Evolutionary conservation across 2,329 filamentous ascomycete species (phyloP).

Genomic region (Phaeosphaeria sp.): DNA sequence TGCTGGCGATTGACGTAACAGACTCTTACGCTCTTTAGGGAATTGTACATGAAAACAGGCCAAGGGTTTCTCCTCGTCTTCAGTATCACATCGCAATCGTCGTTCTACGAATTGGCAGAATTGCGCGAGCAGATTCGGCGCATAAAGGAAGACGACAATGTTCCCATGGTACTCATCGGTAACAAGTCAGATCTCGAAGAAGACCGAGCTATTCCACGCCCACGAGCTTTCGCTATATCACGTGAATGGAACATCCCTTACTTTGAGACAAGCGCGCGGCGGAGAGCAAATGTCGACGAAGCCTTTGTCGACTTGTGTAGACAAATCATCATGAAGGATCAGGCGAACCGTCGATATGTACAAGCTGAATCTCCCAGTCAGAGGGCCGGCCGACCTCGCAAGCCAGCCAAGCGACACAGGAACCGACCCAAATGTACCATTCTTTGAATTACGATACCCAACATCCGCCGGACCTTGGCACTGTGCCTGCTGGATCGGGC

Average conservation of each 20-base stretch:
- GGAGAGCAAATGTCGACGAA: conserved; percentile 86
- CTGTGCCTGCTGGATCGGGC: conserved; percentile 33
- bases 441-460: conserved; percentile 32
- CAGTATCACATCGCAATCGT: conserved; percentile 84
- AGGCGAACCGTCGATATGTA: conserved; percentile 47
- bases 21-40: conserved; percentile 29
- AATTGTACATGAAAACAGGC: conserved; percentile 81
- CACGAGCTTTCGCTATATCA: conserved; percentile 82
- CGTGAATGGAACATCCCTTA: conserved; percentile 89
- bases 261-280: conserved; percentile 86
- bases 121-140: conserved; percentile 88
- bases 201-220: conserved; percentile 77
- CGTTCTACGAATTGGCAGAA: conserved; percentile 80
- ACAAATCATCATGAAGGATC: conserved; percentile 80
- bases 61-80: conserved; percentile 93
- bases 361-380: conserved; percentile 20
- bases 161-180: conserved; percentile 88
- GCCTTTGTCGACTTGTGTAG: conserved; percentile 85
- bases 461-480: conserved; percentile 20
- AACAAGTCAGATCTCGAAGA: conserved; percentile 93
- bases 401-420: conserved; percentile 13
- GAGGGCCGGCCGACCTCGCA: conserved; percentile 12
- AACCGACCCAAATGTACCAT: conserved; percentile 36
- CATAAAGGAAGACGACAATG: conserved; percentile 85
- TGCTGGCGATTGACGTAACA: conserved; percentile 13